These are phyloP conservation scores for Geosmithia morbida DNA, from an alignment of 2,329 filamentous ascomycete species.

Conservation along the genomic window DNA sequence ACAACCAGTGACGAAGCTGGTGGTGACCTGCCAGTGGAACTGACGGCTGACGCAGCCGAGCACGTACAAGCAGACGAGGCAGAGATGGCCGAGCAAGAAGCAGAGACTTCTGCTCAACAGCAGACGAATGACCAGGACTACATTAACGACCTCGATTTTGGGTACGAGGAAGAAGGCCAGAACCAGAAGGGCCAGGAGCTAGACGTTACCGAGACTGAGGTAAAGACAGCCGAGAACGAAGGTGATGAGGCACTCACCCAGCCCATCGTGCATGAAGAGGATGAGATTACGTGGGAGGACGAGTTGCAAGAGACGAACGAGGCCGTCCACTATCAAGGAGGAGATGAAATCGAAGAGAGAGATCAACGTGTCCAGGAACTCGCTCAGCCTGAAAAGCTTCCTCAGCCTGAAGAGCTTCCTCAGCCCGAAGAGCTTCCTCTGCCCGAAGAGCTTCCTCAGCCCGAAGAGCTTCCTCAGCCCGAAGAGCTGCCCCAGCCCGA, in stretches of 20 bases:
- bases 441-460: too few relatives aligned
- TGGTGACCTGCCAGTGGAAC: not conserved
- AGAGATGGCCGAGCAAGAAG: not conserved
- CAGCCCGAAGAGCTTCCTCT: too few relatives aligned
- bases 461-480: too few relatives aligned
- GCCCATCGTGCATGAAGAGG: not conserved
- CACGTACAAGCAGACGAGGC: not conserved
- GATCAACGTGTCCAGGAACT: not conserved
- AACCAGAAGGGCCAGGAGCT: not conserved
- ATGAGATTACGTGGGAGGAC: constrained; percentile 2
- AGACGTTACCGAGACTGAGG: not conserved
- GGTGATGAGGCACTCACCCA: not conserved
- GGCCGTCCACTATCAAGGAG: not conserved
- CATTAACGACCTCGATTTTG: not conserved
- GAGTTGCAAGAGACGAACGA: not conserved
- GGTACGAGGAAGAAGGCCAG: not conserved
- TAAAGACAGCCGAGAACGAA: not conserved
- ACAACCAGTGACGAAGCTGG: not conserved
- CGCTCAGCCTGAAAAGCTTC: not conserved
- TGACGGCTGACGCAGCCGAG: not conserved
- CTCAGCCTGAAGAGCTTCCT: too few relatives aligned
- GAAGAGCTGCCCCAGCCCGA: too few relatives aligned
- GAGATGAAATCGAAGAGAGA: not conserved
- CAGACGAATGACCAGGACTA: not conserved
- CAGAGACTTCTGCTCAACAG: not conserved